A percentile compares a stretch with the other conserved stretches of the same genome.
These are phyloP conservation scores for Acacia crassicarpa DNA, from an alignment of 306 rosid species.

Conservation along the genomic window DNA sequence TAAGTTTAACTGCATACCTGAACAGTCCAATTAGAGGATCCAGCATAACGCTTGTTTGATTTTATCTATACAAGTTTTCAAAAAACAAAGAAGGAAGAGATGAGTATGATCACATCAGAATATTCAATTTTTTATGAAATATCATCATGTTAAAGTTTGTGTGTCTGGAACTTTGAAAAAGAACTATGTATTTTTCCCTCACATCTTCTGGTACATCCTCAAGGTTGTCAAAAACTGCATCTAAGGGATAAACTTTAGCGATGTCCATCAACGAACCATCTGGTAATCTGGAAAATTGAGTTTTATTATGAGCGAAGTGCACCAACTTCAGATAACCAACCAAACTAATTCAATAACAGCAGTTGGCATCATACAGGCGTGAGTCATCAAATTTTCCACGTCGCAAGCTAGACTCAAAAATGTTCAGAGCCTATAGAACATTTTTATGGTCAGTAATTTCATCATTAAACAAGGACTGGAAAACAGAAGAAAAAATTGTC, in stretches of 20 bases:
- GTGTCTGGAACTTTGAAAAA: slow-evolving; percentile 20
- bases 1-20: slow-evolving; percentile 45
- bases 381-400: slow-evolving; percentile 95
- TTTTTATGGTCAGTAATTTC: slow-evolving; percentile 30
- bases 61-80: slow-evolving; percentile 57
- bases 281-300: slow-evolving; percentile 65
- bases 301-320: slow-evolving; percentile 28
- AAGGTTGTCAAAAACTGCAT: slow-evolving; percentile 90
- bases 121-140: not conserved
- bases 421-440: slow-evolving; percentile 74
- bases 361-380: slow-evolving; percentile 59
- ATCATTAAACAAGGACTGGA: slow-evolving; percentile 16
- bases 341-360: slow-evolving; percentile 23
- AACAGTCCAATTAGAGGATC: slow-evolving; percentile 72
- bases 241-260: slow-evolving; percentile 88
- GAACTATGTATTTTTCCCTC: slow-evolving; percentile 34
- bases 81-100: not conserved
- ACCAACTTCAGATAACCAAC: slow-evolving; percentile 5
- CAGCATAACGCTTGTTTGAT: slow-evolving; percentile 94
- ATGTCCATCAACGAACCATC: slow-evolving; percentile 93
- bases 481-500: not conserved
- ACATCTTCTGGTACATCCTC: slow-evolving; percentile 97
- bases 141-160: not conserved
- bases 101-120: slow-evolving; percentile 38
- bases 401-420: slow-evolving; percentile 89